Base-by-base conservation (phyloP, 768 basidiomycete genomes). In the Rhodotorula diobovata region DNA sequence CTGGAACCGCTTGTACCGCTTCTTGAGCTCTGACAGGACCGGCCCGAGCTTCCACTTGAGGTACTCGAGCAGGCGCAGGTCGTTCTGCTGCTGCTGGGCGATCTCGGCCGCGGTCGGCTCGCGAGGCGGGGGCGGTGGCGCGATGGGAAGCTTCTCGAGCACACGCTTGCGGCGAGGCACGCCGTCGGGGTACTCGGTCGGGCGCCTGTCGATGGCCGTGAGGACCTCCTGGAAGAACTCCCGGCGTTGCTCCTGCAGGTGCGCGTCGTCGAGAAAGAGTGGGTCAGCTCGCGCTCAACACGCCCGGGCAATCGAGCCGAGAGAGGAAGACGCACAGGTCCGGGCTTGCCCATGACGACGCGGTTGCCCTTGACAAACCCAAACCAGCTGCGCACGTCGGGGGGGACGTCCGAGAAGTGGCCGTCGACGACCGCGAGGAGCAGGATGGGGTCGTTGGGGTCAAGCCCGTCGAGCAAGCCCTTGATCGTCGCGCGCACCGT, bases 361-460 rank as follows among this genome's bases (percentile, higher is more conserved):
- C 90, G 87, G 76, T 89, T 92, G 54, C 89, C 88, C 53, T 85
- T 85, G 16, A 85, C 82, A 58, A 81, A 79, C 0, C 95, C 96
- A 76, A 99, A 99, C 95, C 96, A 98, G 10, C 85, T 83, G 57
- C 87, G 86, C 32, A 98, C 91, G 74, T 98, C 96, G 3, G 81
- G 80, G 0, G 93, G 92, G 0, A 98, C 82, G 10, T 86, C 83
- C 9, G 83, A 77, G 77, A 90, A 87, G 0, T 83, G 78, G 2
- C 90, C 92, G 69, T 98, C 94, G 28, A 91, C 88, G 32, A 98
- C 84, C 20, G 91, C 94, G 18, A 99, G 85, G 10, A 98, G 83
- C 21, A 99, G 85, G n/a, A 99, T 86, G 6, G 94, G 95, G 77
- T 98, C 96, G 0, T 90, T 90, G 0, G 96, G 91, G 1, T 89